phyloP scores from a whole-genome alignment of 495 filamentous ascomycete species.

The Polyplosphaeria fusca region DNA sequence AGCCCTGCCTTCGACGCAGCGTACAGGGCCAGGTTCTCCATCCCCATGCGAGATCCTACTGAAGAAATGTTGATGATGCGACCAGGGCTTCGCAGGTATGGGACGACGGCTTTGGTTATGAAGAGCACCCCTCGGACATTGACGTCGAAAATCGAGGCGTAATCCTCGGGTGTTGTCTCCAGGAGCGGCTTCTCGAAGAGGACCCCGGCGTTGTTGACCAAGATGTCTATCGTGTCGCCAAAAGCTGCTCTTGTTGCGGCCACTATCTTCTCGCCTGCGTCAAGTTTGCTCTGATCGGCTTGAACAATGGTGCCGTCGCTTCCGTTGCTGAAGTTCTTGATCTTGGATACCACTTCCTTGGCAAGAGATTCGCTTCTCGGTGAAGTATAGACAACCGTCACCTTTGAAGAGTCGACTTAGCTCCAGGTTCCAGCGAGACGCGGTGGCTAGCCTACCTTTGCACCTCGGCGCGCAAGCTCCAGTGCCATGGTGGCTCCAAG shows the following conservation, averaged over 20 bases:
- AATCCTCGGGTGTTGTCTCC: conserved; percentile 42
- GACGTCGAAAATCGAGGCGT: conserved; percentile 41
- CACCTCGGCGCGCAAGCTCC: conserved; percentile 33
- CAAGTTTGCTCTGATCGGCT: conserved; percentile 40
- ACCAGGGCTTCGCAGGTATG: conserved; percentile 46
- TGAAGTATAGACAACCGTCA: conserved; percentile 46
- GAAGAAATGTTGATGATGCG: conserved; percentile 58
- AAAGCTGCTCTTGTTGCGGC: conserved; percentile 35
- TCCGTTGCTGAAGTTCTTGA: conserved; percentile 37
- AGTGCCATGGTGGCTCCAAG: conserved; percentile 33
- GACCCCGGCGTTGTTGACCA: conserved; percentile 42
- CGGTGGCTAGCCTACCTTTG: conserved; percentile 29
- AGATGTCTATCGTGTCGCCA: conserved; percentile 39
- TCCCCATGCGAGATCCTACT: conserved; percentile 46
- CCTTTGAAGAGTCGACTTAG: no score
- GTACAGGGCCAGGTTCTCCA: conserved; percentile 42
- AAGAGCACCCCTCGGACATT: conserved; percentile 46
- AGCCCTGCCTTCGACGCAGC: conserved; percentile 49
- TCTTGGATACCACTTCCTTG: conserved; percentile 38
- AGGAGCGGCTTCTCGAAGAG: conserved; percentile 28
- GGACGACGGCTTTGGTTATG: conserved; percentile 47
- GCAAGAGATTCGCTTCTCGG: conserved; percentile 38
- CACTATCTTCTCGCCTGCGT: conserved; percentile 37
- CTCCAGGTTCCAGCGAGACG: no score
- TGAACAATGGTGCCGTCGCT: conserved; percentile 41